Evolutionary conservation across 129 eudicot genomes (phyloP).

Genomic region (Tagetes patula): DNA sequence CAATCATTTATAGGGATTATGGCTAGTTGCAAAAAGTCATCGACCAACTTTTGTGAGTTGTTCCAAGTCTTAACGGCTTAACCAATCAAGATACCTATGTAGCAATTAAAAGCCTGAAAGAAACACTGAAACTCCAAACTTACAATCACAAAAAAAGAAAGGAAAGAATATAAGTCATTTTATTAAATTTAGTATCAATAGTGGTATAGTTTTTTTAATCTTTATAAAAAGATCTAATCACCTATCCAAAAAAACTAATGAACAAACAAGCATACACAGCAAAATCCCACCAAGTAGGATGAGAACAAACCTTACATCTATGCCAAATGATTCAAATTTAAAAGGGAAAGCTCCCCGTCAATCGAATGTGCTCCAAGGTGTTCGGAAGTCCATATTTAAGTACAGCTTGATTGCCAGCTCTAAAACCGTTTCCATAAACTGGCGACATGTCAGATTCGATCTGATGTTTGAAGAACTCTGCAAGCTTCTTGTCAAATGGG

Average conservation of each 20-base stretch:
- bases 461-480: conserved; percentile 73
- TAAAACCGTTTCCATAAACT: conserved; percentile 72
- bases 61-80: not conserved
- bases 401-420: conserved; percentile 74
- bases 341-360: conserved; percentile 76
- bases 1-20: too few relatives aligned
- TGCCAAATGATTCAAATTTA: conserved; percentile 19
- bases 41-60: too few relatives aligned
- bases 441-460: conserved; percentile 82
- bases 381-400: conserved; percentile 67
- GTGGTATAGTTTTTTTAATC: conserved; percentile 19
- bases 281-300: too few relatives aligned
- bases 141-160: not conserved
- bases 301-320: too few relatives aligned
- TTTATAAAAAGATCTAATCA: conserved; percentile 24
- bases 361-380: conserved; percentile 73
- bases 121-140: not conserved
- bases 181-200: conserved; percentile 25
- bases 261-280: too few relatives aligned
- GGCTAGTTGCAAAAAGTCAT: too few relatives aligned
- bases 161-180: conserved; percentile 14
- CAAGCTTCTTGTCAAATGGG: conserved; percentile 83
- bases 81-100: too few relatives aligned
- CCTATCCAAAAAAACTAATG: too few relatives aligned
- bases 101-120: not conserved